Conservation (phyloP, 257 asterid species). For the Solanum tarijense region DNA sequence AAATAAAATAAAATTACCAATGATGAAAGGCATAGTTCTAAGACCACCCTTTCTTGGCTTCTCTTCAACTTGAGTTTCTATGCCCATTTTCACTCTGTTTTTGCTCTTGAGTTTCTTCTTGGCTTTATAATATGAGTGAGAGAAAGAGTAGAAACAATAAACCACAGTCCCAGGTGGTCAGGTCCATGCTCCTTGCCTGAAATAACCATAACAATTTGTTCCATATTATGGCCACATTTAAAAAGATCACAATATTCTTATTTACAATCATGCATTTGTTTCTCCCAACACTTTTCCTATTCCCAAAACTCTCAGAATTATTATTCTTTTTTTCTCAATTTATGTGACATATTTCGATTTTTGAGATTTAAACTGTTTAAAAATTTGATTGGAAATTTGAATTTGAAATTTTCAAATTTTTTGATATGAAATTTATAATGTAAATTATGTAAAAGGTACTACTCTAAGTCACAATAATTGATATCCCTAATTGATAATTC, state of each 20-base stretch:
- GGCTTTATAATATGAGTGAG: background rate
- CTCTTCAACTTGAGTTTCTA: background rate
- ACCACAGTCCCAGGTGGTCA: background rate
- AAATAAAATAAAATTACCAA: background rate
- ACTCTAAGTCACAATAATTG: background rate
- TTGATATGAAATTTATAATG: no score
- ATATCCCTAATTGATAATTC: no score
- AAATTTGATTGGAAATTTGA: no score
- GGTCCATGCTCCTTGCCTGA: background rate
- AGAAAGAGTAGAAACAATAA: background rate
- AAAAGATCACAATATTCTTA: background rate
- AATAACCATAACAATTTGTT: background rate
- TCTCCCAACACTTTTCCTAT: background rate
- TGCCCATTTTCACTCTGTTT: background rate
- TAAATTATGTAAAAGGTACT: no score
- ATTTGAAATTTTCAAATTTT: no score
- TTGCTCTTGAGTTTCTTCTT: background rate
- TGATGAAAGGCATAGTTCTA: background rate
- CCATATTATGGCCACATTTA: background rate
- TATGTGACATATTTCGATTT: fast-evolving
- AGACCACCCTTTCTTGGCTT: background rate
- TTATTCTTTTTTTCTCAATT: background rate
- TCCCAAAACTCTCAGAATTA: background rate
- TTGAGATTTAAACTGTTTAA: no score
- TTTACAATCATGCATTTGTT: background rate